Base-by-base conservation (phyloP, 2,329 filamentous ascomycete species). In the Drechslerella dactyloides region DNA sequence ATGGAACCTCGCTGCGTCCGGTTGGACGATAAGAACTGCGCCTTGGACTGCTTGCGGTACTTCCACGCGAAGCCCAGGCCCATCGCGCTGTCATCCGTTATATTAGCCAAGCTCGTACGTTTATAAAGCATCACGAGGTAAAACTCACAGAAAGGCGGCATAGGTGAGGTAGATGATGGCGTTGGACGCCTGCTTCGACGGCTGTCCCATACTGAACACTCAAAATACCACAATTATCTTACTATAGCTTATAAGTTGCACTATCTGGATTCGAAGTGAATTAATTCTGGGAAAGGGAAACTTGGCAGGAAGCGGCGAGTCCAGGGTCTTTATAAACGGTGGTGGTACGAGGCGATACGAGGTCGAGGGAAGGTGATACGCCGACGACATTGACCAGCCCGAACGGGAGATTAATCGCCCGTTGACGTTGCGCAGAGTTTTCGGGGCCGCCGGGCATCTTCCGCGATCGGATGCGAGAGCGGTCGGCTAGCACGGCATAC, bases 101-200 rank as follows among this genome's bases (percentile, higher is more conserved):
- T 52, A 50, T 60, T 59, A 64, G 27, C 40, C 21, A 35, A 27
- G 24, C 44, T n/a, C 51, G 30, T n/a, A 54, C 15, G 13, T 17
- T 4, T 42, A 13, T 37, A 7, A 37, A 21, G n/a, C 7, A 4
- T 33, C 27, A 33, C n/a, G 59, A 44, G 7, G 30, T 54, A 44
- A 27, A 35, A 75, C 85, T 65, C 82, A 93, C 90, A 94, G 81
- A 79, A 94, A 94, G 55, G 84, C 82, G 74, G 85, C 89, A 81
- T 92, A 93, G 55, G 89, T 91, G 59, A 91, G 81, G 78, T 93
- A 93, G 78, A 94, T 89, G 78, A 93, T 83, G 83, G 90, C 90
- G 82, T 93, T 92, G 33, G 90, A 93, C 78, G 90, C 90, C 84
- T 85, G 82, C 63, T 83, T 86, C 1, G 90, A 93, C 68, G 89